Evolutionary conservation across 1,139 yeast genomes (phyloP).

Genomic region (Candida albicans): DNA sequence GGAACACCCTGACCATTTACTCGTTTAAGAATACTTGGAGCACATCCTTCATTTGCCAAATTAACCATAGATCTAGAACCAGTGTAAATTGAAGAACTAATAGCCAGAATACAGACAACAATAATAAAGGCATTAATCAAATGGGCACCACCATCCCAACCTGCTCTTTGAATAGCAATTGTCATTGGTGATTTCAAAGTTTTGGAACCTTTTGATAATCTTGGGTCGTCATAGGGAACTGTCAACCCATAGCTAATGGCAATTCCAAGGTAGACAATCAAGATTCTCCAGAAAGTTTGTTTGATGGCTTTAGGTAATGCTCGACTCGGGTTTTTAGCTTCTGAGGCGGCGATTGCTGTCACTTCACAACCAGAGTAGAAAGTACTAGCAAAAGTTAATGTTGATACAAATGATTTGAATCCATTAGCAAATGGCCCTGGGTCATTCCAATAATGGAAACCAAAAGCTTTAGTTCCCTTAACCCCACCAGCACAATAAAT

Average conservation of each 20-base stretch:
- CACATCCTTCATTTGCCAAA: slow-evolving; percentile 50
- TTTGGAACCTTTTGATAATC: slow-evolving; percentile 24
- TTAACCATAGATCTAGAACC: slow-evolving; percentile 54
- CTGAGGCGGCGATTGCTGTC: slow-evolving; percentile 57
- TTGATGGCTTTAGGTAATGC: slow-evolving; percentile 61
- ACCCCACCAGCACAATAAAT: slow-evolving; percentile 70
- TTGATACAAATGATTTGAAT: slow-evolving; percentile 65
- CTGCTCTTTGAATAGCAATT: slow-evolving; percentile 45
- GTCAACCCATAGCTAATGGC: slow-evolving; percentile 55
- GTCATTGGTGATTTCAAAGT: slow-evolving; percentile 46
- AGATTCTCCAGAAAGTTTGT: slow-evolving; percentile 55
- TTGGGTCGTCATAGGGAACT: slow-evolving; percentile 51
- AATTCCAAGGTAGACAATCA: slow-evolving; percentile 55
- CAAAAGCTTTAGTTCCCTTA: slow-evolving; percentile 51
- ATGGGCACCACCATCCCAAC: slow-evolving; percentile 51
- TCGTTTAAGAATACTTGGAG: slow-evolving; percentile 43
- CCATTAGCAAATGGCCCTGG: slow-evolving; percentile 57
- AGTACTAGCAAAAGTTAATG: slow-evolving; percentile 69
- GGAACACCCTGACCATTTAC: slow-evolving; percentile 53
- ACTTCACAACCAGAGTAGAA: slow-evolving; percentile 61
- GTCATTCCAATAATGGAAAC: slow-evolving; percentile 50
- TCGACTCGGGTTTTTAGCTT: slow-evolving; percentile 52
- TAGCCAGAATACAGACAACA: slow-evolving; percentile 53
- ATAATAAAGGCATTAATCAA: slow-evolving; percentile 52
- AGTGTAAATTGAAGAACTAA: slow-evolving; percentile 53